Evolutionary conservation across 2,329 filamentous ascomycete genomes (phyloP), one percentile per base, ranked within the genome.

Genomic region (Parastagonospora nodorum): DNA sequence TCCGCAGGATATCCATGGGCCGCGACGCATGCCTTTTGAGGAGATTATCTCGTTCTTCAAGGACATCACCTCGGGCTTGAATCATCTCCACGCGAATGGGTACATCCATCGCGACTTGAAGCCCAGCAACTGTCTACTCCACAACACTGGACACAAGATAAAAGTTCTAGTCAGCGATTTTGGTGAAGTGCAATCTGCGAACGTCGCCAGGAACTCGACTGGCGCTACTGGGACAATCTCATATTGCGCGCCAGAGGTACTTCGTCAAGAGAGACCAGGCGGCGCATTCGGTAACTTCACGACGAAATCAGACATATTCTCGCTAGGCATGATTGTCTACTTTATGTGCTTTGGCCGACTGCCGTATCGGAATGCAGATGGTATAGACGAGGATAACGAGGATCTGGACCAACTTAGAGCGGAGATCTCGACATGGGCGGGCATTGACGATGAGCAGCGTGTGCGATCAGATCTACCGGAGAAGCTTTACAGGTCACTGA

Each of bases 71-170:
- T 92, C 91, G 0, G 94, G 94, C 0, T 79, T 99, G 14, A 89
- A 91, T 38, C 93, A 97, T 69, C 82, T 99, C 0, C 94, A 99
- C 66, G 83, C 83, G 2, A 90, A 93, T 61, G 93, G 92, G 60
- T 99, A 97, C 72, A 95, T 99, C 27, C 94, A 99, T 68, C 87
- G 94, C 48, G 94, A 99, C 71, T 80, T 99, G 24, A 99, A 99
- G 72, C 94, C 94, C 2, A 94, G 89, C 71, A 99, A 99, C 64
- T 99, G 95, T 65, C 81, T 99, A 2, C 77, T 99, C 1, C 92
- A 97, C 67, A 83, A 83, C 29, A 88, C 87, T 53, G 88, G 87
- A 19, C 82, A 82, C 41, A 87, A 86, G 35, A 78, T 92, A 9
- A 84, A 83, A 45, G 96, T 96, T 40, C 79, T 99, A 12, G 96